phyloP scores from a whole-genome alignment of 176 grass and related monocot genomes.

The Cenchrus purpureus region DNA sequence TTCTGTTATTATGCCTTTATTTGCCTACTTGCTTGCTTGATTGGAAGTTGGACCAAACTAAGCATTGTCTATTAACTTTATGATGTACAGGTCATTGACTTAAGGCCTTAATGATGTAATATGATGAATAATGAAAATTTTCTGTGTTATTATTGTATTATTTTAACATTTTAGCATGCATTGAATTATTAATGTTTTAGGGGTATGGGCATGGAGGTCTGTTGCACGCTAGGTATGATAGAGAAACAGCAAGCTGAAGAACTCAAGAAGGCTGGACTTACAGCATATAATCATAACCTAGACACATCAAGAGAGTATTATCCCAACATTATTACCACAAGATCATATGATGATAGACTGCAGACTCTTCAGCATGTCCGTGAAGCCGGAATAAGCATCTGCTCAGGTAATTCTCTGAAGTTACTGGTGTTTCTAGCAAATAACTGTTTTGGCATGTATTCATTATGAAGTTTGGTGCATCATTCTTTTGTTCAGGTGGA shows the following conservation, averaged over 20 bases:
- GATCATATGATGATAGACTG: constrained; percentile 95
- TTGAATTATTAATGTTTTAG: constrained; percentile 48
- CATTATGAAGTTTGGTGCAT: constrained; percentile 10
- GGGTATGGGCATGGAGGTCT: constrained; percentile 98
- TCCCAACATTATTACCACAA: constrained; percentile 95
- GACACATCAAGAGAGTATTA: constrained; percentile 99
- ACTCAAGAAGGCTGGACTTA: constrained; percentile 97
- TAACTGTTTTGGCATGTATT: not conserved
- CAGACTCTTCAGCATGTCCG: constrained; percentile 87
- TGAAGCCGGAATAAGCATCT: constrained; percentile 91
- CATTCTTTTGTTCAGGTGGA: constrained; percentile 59
- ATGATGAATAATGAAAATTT: not conserved
- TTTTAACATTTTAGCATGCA: not conserved
- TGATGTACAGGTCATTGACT: not conserved
- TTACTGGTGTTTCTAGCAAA: not conserved
- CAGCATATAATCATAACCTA: constrained; percentile 99
- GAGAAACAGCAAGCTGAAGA: constrained; percentile 96
- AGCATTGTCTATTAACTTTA: not conserved
- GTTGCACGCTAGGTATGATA: constrained; percentile 98
- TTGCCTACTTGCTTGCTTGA: not conserved
- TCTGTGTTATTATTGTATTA: constrained; percentile 12
- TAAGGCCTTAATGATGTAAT: constrained; percentile 17
- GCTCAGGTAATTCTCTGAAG: constrained; percentile 65
- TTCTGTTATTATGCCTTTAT: not conserved
- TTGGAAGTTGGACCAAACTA: not conserved